phyloP scores from a whole-genome alignment of 208 protist species.

The Angomonas desouzai region DNA sequence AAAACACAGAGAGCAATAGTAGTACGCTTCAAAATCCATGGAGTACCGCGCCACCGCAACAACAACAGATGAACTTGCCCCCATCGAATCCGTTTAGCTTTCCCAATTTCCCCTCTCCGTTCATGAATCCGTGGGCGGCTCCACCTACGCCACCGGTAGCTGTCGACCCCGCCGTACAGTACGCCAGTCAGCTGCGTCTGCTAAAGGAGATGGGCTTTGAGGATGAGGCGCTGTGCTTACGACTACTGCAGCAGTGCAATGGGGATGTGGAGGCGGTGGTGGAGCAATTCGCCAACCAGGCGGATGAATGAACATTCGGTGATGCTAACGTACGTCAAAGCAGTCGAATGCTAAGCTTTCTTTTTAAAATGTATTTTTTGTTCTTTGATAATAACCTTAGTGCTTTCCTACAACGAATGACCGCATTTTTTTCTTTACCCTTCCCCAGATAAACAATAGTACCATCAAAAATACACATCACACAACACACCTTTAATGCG shows the following conservation, averaged over 20 bases:
- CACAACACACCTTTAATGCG: not conserved
- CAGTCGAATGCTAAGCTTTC: too few species aligned
- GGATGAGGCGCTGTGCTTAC: conserved; percentile 51
- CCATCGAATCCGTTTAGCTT: not conserved
- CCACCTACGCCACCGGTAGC: not conserved
- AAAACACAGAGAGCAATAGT: conserved; percentile 43
- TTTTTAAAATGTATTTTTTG: too few species aligned
- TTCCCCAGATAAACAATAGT: too few species aligned
- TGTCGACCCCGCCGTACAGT: not conserved
- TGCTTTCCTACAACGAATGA: too few species aligned
- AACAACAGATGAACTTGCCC: not conserved
- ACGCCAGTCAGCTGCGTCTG: conserved; percentile 22
- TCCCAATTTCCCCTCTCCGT: too few species aligned
- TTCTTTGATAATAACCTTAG: too few species aligned
- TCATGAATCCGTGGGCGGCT: too few species aligned
- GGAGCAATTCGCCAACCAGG: conserved; percentile 54
- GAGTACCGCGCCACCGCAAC: conserved; percentile 3
- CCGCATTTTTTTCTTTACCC: too few species aligned
- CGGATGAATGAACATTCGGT: not conserved
- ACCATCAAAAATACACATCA: too few species aligned
- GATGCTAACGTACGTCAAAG: too few species aligned
- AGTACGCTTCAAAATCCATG: conserved; percentile 67
- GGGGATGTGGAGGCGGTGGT: conserved; percentile 76
- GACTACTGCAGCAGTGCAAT: conserved; percentile 36
- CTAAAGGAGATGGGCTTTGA: conserved; percentile 83